Evolutionary conservation across 176 grass and related monocot species (phyloP), one percentile per base, ranked within the genome.

Genomic region (Dactylis glomerata): DNA sequence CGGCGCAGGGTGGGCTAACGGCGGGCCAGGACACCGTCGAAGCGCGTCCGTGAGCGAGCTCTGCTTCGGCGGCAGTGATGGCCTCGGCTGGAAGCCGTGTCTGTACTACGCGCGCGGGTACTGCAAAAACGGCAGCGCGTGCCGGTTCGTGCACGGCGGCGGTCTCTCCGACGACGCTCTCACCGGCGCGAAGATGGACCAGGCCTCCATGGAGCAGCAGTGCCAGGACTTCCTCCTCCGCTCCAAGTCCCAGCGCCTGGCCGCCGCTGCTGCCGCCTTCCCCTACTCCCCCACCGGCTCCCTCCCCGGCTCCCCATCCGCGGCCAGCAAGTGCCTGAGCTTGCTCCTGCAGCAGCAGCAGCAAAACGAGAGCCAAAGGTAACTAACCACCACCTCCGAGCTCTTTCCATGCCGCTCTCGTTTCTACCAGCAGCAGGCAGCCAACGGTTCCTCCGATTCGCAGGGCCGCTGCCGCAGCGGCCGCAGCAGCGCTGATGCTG

Each of bases 311-410:
- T 96, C 93, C 15, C 91, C 93, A 1, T 99, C 93, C 6, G 85
- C 91, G 7, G 85, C 93, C 8, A 87, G 56, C 82, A 99, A 96
- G 89, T 92, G 89, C 64, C 51, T 99, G 1, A 96, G 85, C 92
- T 84, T 99, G 81, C 88, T 99, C 13, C 44, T 99, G 1, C 93
- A 95, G 83, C 89, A 89, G 81, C 94, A 97, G 73, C 94, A 95
- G 81, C 96, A 99, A 45, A 96, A 81, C 65, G 96, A 99, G n/a
- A 96, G 30, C 80, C 96, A 98, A 64, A 92, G 96, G 96, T 98
- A 72, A 56, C 68, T 63, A 77, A 8, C 82, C 51, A 75, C 36
- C 40, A 46, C n/a, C 8, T 34, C 16, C 5, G 28, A 81, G 10
- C 77, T 76, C 61, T 38, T 6, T 38, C 37, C 38, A 6, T 26